phyloP scores from a whole-genome alignment of 129 eudicot species.

The Escallonia rubra region DNA sequence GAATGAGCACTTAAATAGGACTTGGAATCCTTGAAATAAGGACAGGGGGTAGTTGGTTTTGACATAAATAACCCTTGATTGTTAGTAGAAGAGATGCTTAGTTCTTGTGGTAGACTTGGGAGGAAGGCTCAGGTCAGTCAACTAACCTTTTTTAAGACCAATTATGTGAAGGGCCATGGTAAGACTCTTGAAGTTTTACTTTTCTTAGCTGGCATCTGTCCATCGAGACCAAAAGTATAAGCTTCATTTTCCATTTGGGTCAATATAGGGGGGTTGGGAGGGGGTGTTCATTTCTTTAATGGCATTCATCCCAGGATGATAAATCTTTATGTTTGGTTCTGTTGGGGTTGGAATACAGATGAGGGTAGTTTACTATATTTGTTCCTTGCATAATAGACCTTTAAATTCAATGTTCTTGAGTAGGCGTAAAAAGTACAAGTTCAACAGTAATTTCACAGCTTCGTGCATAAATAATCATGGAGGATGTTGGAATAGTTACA shows the following conservation, averaged over 20 bases:
- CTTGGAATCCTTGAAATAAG: neutral
- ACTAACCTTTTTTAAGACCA: constrained; percentile 3
- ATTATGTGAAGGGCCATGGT: neutral
- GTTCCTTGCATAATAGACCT: neutral
- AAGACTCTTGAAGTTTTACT: neutral
- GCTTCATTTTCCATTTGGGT: neutral
- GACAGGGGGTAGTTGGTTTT: neutral
- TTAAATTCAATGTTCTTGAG: neutral
- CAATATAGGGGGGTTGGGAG: neutral
- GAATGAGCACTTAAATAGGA: neutral
- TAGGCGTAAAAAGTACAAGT: neutral
- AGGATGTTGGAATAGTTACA: neutral
- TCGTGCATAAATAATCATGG: too few relatives aligned
- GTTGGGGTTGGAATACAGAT: neutral
- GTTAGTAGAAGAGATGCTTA: neutral
- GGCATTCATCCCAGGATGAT: neutral
- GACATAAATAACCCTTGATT: neutral
- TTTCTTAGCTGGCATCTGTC: neutral
- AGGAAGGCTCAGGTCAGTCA: constrained; percentile 1
- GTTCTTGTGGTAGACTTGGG: neutral
- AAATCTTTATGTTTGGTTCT: neutral
- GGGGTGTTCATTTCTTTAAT: too few relatives aligned
- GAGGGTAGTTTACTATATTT: neutral
- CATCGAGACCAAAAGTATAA: neutral
- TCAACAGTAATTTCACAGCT: neutral